Evolutionary conservation across 2,329 filamentous ascomycete genomes (phyloP).

Genomic region (Ophiostoma novo-ulmi): DNA sequence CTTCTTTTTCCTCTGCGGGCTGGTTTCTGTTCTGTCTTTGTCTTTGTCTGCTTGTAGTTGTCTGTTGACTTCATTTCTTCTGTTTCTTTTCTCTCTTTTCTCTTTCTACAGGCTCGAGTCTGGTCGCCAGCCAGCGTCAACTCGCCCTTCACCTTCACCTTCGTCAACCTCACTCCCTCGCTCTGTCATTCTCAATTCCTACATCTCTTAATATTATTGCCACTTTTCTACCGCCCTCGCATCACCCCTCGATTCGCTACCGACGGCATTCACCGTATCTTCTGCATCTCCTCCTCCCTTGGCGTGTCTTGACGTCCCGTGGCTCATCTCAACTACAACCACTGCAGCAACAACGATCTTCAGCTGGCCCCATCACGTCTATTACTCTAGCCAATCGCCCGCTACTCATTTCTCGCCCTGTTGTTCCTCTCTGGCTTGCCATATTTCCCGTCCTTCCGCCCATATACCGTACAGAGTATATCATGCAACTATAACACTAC

Average conservation of each 20-base stretch:
- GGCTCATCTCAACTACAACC: background rate
- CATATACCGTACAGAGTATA: background rate
- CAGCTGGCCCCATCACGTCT: conserved; percentile 18
- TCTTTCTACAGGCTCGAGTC: conserved; percentile 9
- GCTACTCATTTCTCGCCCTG: conserved; percentile 20
- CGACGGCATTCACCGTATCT: background rate
- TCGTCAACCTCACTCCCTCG: background rate
- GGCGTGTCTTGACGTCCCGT: conserved; percentile 2
- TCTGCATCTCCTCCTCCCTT: conserved; percentile 6
- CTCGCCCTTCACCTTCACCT: background rate
- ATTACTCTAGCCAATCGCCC: conserved; percentile 20
- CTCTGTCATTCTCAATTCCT: background rate
- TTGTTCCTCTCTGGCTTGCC: background rate
- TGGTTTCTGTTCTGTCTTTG: too few species aligned
- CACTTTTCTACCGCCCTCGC: background rate
- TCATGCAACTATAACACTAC: background rate
- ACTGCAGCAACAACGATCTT: conserved; percentile 15
- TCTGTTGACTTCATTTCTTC: background rate
- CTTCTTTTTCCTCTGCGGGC: conserved; percentile 11
- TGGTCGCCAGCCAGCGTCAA: conserved; percentile 8
- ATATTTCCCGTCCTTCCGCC: conserved; percentile 4
- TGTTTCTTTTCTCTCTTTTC: background rate
- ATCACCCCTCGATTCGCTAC: background rate
- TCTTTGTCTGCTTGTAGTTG: background rate
- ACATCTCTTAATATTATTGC: background rate